Conservation (phyloP, 768 basidiomycete genomes). For the Rhizopogon vesiculosus region DNA sequence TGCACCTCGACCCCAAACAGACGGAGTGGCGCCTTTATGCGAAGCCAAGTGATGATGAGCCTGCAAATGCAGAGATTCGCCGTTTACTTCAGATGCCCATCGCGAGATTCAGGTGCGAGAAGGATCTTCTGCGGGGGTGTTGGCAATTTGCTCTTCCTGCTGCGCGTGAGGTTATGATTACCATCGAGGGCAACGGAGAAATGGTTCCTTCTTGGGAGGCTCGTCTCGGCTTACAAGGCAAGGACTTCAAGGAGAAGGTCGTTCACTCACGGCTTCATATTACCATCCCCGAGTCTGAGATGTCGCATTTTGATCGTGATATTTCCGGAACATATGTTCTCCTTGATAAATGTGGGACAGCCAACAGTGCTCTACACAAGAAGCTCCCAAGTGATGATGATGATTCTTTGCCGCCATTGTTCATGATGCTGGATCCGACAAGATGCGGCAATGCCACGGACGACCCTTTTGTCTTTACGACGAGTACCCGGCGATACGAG, state of each 20-base stretch:
- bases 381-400: constrained; percentile 42
- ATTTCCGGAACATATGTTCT: constrained; percentile 78
- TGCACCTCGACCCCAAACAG: constrained; percentile 69
- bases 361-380: constrained; percentile 79
- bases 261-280: constrained; percentile 68
- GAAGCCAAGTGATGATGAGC: constrained; percentile 57
- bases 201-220: constrained; percentile 83
- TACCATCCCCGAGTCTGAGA: constrained; percentile 44
- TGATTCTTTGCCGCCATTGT: constrained; percentile 50
- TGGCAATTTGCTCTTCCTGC: constrained; percentile 83
- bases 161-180: constrained; percentile 48
- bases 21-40: constrained; percentile 88
- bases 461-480: constrained; percentile 85
- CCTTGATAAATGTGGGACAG: constrained; percentile 84
- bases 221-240: constrained; percentile 65
- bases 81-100: constrained; percentile 67
- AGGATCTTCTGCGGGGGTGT: constrained; percentile 55
- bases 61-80: constrained; percentile 79
- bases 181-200: constrained; percentile 54
- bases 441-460: constrained; percentile 68
- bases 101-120: constrained; percentile 62
- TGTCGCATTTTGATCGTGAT: constrained; percentile 62
- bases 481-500: constrained; percentile 70
- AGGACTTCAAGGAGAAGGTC: constrained; percentile 59
- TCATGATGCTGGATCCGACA: constrained; percentile 83